Base-by-base conservation (phyloP, 164 flowering plant genomes). In the Nelumbo lutea region DNA sequence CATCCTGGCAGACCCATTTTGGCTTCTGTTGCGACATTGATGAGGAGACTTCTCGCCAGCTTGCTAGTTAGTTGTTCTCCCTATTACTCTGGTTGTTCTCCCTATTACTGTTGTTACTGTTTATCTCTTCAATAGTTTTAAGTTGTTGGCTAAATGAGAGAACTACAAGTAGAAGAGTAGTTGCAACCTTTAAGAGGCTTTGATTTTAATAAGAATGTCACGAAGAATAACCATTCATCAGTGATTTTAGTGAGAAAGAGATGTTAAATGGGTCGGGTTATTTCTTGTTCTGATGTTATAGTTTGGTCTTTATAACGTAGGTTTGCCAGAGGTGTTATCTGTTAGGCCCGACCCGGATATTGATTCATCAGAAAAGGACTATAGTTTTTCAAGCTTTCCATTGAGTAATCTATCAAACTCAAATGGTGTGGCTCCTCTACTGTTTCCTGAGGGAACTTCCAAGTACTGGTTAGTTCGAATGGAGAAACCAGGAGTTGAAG, bases 391-490 rank as follows among this genome's bases (percentile, higher is more conserved):
- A 9, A 73, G 61, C 51, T 9, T 61, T 68, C 75, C 75, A 10
- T 51, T 59, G 38, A 66, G 70, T 52, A 6, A 56, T 61, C 52
- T 59, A 50, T 76, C 73, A 7, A 70, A 69, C 41, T 57, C 74
- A 3, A 67, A 38, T 13, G 59, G 48, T 70, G 79, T 71, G 11
- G 70, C 67, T 55, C 42, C 72, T 44, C 69, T 58, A 39, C 70
- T 85, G 68, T 86, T 86, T 75, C 80, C 86, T 62, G 61, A 61
- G 9, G 83, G 83, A 38, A 85, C 27, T 67, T 74, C 91, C 0
- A 85, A 90, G 52, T 81, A 82, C 68, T 94, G 98, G 96, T 81
- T 90, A 68, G 97, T 94, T 80, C 78, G 83, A 48, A 79, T 88
- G 75, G 90, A 84, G 41, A 87, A 80, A 63, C 95, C 95, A 11